Evolutionary conservation across 2,329 filamentous ascomycete species (phyloP).

Genomic region (Aspergillus pseudoviridinutans): DNA sequence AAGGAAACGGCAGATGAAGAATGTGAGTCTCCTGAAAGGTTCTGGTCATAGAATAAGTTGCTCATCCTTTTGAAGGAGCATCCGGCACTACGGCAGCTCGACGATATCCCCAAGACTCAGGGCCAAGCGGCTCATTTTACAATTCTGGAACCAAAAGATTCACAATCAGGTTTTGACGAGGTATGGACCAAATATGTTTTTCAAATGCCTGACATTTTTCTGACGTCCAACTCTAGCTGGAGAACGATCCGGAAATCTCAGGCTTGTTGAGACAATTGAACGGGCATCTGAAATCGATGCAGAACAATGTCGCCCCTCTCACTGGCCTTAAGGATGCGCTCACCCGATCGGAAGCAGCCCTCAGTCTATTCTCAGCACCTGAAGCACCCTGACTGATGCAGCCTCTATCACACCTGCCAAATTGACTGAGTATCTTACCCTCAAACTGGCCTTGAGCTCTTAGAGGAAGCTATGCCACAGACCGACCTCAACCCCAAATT

Average conservation of each 20-base stretch:
- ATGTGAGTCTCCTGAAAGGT: conserved; percentile 24
- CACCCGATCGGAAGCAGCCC: conserved; percentile 32
- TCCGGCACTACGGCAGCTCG: conserved; percentile 35
- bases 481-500: background rate
- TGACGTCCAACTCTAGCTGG: conserved; percentile 27
- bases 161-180: conserved; percentile 28
- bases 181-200: conserved; percentile 18
- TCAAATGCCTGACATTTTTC: background rate
- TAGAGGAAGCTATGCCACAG: background rate
- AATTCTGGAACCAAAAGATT: conserved; percentile 22
- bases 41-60: background rate
- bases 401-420: background rate
- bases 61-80: conserved; percentile 35
- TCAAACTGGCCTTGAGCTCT: background rate
- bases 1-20: conserved; percentile 39
- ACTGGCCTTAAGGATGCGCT: conserved; percentile 36
- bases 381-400: conserved; percentile 26
- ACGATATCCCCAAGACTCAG: conserved; percentile 15
- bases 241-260: conserved; percentile 34
- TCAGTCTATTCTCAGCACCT: conserved; percentile 27
- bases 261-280: conserved; percentile 38
- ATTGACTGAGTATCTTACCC: background rate
- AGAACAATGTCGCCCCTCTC: conserved; percentile 37
- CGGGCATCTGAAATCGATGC: conserved; percentile 43
- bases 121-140: conserved; percentile 23